phyloP scores from a whole-genome alignment of 306 rosid species.

The Canavalia gladiata region DNA sequence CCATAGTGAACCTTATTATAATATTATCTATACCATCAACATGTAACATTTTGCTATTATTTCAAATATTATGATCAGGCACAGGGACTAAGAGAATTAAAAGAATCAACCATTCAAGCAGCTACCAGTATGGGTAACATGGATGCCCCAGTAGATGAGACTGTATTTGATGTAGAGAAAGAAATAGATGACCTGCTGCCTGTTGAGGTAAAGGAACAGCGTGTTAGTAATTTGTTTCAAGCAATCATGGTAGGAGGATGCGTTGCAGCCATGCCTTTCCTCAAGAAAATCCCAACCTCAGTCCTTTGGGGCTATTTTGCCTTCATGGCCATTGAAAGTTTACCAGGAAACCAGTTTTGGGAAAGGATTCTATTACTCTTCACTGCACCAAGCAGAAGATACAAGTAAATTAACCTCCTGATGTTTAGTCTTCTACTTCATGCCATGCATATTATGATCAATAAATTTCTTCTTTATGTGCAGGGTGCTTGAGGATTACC shows the following conservation, averaged over 20 bases:
- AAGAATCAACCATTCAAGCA: conserved; percentile 85
- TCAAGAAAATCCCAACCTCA: conserved; percentile 95
- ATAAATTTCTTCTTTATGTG: conserved; percentile 46
- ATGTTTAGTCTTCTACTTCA: conserved; percentile 13
- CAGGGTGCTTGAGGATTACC: conserved; percentile 97
- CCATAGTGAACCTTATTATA: conserved; percentile 2
- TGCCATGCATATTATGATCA: neutral
- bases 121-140: conserved; percentile 88
- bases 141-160: conserved; percentile 88
- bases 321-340: conserved; percentile 97
- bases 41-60: neutral
- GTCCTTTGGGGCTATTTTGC: conserved; percentile 99
- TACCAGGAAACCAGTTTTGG: conserved; percentile 99
- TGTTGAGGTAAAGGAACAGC: conserved; percentile 97
- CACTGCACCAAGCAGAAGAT: conserved; percentile 97
- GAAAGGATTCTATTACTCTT: conserved; percentile 92
- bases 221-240: conserved; percentile 90
- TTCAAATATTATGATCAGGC: conserved; percentile 40
- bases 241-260: conserved; percentile 90
- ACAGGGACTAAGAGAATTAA: conserved; percentile 87
- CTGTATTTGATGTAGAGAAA: conserved; percentile 87
- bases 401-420: conserved; percentile 41
- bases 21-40: neutral
- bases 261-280: conserved; percentile 96
- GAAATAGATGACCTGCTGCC: conserved; percentile 95